Evolutionary conservation across 2,329 filamentous ascomycete species (phyloP).

Genomic region (Epichloe festucae): DNA sequence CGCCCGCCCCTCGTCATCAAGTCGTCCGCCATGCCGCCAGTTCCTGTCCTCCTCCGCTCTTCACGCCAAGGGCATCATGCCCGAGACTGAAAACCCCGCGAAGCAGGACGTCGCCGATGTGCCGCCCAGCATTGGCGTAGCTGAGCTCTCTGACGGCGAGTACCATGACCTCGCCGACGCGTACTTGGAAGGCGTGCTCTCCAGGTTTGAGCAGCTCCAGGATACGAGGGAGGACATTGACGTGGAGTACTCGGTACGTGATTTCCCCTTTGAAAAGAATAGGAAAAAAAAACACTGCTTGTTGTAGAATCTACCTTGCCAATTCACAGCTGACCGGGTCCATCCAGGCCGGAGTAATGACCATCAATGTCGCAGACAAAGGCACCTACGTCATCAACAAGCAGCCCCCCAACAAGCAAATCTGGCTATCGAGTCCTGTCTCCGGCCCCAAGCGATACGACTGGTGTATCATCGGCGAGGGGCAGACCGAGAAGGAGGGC

Average conservation of each 20-base stretch:
- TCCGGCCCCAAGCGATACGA: constrained; percentile 92
- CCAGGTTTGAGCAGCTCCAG: constrained; percentile 56
- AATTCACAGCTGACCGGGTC: too few relatives aligned
- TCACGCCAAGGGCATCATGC: constrained; percentile 39
- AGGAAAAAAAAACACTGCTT: background rate
- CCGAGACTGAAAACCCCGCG: constrained; percentile 42
- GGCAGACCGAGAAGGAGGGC: constrained; percentile 63
- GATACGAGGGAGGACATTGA: constrained; percentile 68
- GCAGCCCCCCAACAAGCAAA: constrained; percentile 96
- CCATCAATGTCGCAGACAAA: constrained; percentile 51
- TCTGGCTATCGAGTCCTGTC: constrained; percentile 87
- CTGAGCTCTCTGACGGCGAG: constrained; percentile 52
- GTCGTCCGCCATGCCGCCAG: constrained; percentile 6
- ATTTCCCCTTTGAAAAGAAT: background rate
- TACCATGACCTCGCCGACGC: constrained; percentile 69
- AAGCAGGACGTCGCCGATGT: constrained; percentile 26
- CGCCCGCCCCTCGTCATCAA: background rate
- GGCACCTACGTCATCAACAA: constrained; percentile 96
- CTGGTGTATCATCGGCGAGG: constrained; percentile 64
- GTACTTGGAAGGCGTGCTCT: constrained; percentile 50
- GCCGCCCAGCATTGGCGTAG: constrained; percentile 33
- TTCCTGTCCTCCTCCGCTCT: constrained; percentile 18
- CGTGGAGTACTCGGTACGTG: constrained; percentile 73
- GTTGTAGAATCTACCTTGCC: background rate
- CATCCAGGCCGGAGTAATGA: constrained; percentile 69